phyloP scores from a whole-genome alignment of 768 basidiomycete species.

The Termitomyces sp. region DNA sequence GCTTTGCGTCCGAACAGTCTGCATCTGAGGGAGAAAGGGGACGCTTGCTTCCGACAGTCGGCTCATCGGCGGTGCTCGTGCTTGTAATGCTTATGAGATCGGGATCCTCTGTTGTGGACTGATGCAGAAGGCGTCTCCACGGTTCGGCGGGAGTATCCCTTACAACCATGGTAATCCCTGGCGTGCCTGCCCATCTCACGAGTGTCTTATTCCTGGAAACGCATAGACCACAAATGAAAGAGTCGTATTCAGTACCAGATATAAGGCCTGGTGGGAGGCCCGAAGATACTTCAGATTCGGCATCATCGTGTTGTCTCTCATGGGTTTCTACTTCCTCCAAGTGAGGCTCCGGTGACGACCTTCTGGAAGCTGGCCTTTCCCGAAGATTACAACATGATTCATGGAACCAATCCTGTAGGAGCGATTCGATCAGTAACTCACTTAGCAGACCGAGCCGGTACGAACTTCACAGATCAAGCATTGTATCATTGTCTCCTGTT shows the following conservation, averaged over 20 bases:
- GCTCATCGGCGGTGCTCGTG: slow-evolving; percentile 7
- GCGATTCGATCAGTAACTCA: slow-evolving; percentile 8
- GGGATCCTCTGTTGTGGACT: slow-evolving; percentile 18
- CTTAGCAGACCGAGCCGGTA: slow-evolving; percentile 12
- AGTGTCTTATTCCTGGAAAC: slow-evolving; percentile 52
- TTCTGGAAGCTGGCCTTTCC: slow-evolving; percentile 51
- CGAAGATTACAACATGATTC: slow-evolving; percentile 84
- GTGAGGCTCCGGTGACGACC: slow-evolving; percentile 27
- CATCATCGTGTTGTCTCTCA: slow-evolving; percentile 37
- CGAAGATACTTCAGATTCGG: slow-evolving; percentile 55
- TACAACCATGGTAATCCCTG: slow-evolving; percentile 62
- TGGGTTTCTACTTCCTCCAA: slow-evolving; percentile 14
- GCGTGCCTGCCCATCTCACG: slow-evolving; percentile 61
- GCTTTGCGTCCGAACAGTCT: slow-evolving; percentile 33
- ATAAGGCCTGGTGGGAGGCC: slow-evolving; percentile 67
- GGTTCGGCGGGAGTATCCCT: slow-evolving; percentile 38
- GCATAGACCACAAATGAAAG: slow-evolving; percentile 68
- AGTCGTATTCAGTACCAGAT: slow-evolving; percentile 65
- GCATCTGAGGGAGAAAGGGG: slow-evolving; percentile 34
- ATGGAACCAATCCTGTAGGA: slow-evolving; percentile 82
- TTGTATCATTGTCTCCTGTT: slow-evolving; percentile 85
- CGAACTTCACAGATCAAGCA: slow-evolving; percentile 81
- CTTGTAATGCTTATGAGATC: slow-evolving; percentile 24
- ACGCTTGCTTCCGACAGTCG: slow-evolving; percentile 42
- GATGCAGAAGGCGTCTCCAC: slow-evolving; percentile 49